Evolutionary conservation across 257 asterid species (phyloP), one percentile per base, ranked within the genome.

Genomic region (Primulina huaijiensis): DNA sequence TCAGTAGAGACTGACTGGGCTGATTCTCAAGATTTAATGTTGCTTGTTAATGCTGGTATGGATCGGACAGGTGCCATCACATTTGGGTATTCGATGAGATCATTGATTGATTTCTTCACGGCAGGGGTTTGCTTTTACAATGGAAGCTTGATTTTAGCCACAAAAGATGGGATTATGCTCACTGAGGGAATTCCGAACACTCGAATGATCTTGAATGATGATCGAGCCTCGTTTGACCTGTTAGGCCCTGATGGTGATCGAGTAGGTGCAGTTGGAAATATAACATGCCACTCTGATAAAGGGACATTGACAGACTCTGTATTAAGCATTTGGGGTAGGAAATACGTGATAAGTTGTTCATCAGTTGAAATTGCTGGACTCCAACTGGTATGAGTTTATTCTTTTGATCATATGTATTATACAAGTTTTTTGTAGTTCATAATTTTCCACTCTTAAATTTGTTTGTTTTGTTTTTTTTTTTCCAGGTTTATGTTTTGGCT

Each of bases 141-240:
- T 29, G 91, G 90, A 40, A 74, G 82, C 60, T 64, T 83, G 68
- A 85, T 79, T 82, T 68, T 89, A 75, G 81, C 74, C 14, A 63
- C 86, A 7, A 50, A 25, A 40, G 83, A 85, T 75, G 92, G 93
- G 69, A 75, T 61, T 55, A 79, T 78, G 65, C 66, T 78, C 4
- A 12, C 59, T 30, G 71, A 52, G 31, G 88, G 88, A 9, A 72
- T 86, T 35, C 78, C 87, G 16, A 69, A 77, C 74, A 77, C 84
- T 14, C 79, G 69, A 30, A 4, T 74, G 68, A 63, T 73, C 50
- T 35, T 71, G 20, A 56, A 20, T 20, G 77, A 71, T 4, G 66
- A 76, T 63, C 76, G 62, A 11, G 76, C 69, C 37, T 76, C 82
- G 12, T 30, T 81, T 70, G 78, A 68, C 25, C 33, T 82, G 29